Evolutionary conservation across 2,329 filamentous ascomycete genomes (phyloP).

Genomic region (Pseudocercospora crystallina): DNA sequence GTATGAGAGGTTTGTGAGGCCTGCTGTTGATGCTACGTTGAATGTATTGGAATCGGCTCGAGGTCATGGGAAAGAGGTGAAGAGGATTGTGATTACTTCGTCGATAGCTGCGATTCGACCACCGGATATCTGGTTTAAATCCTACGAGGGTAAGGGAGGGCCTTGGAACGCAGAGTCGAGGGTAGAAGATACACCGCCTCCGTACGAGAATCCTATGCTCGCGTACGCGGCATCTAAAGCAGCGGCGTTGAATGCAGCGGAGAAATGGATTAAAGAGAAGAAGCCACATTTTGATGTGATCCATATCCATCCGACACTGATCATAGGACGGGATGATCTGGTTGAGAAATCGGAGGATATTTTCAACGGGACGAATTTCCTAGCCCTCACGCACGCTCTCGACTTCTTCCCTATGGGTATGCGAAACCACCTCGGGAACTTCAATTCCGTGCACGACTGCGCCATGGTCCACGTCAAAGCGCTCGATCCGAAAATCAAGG

Average conservation of each 20-base stretch:
- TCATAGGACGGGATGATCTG: slow-evolving; percentile 34
- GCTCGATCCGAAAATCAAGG: slow-evolving; percentile 13
- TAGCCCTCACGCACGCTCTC: background rate
- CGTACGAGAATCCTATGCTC: slow-evolving; percentile 19
- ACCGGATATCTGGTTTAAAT: background rate
- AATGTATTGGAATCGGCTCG: background rate
- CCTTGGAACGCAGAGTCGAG: slow-evolving; percentile 10
- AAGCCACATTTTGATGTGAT: slow-evolving; percentile 33
- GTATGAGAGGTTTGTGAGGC: background rate
- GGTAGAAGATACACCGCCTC: slow-evolving; percentile 7
- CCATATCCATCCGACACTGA: slow-evolving; percentile 31
- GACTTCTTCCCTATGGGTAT: background rate
- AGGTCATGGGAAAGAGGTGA: background rate
- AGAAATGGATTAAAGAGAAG: slow-evolving; percentile 26
- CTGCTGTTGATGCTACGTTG: background rate
- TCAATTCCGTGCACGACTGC: slow-evolving; percentile 9
- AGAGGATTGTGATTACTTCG: slow-evolving; percentile 42
- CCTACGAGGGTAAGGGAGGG: background rate
- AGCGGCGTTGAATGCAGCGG: slow-evolving; percentile 22
- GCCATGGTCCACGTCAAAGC: background rate
- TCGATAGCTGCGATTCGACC: background rate
- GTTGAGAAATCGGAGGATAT: background rate
- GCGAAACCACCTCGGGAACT: background rate
- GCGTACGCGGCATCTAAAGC: slow-evolving; percentile 33
- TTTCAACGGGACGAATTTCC: slow-evolving; percentile 12